Conservation (phyloP, 305 asterid genomes). For the Salvia sclarea region DNA sequence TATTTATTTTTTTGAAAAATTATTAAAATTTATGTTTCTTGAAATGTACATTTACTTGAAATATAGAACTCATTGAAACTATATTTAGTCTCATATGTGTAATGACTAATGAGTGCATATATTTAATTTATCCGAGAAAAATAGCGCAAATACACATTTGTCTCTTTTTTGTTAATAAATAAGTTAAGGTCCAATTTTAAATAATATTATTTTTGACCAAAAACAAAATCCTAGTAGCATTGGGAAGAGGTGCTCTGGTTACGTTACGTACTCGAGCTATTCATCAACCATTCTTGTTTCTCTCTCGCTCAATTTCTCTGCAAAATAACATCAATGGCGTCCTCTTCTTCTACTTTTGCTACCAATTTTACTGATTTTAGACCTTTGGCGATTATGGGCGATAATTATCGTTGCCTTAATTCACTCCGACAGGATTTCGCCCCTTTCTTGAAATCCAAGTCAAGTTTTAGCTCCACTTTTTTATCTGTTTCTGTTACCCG, state of each 20-base stretch:
- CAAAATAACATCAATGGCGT: constrained; percentile 37
- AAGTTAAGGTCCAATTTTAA: no score
- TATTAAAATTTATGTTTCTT: no score
- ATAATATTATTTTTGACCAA: neutral
- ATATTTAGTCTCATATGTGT: no score
- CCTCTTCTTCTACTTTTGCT: constrained; percentile 34
- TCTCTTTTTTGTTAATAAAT: no score
- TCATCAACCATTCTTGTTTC: neutral
- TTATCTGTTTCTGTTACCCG: constrained; percentile 45
- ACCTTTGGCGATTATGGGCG: constrained; percentile 30
- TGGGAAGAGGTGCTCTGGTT: neutral
- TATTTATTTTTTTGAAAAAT: no score
- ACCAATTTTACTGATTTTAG: constrained; percentile 27
- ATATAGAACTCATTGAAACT: no score
- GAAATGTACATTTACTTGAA: no score
- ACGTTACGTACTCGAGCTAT: neutral
- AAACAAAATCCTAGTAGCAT: neutral
- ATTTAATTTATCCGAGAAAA: no score
- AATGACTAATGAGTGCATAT: no score
- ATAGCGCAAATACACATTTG: no score
- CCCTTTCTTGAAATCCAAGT: constrained; percentile 39
- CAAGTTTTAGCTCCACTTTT: constrained; percentile 38
- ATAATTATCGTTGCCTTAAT: constrained; percentile 19
- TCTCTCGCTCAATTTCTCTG: neutral
- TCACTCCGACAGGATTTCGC: constrained; percentile 32